These are phyloP conservation scores for Centella asiatica DNA, from an alignment of 129 eudicot genomes.

Conservation along the genomic window DNA sequence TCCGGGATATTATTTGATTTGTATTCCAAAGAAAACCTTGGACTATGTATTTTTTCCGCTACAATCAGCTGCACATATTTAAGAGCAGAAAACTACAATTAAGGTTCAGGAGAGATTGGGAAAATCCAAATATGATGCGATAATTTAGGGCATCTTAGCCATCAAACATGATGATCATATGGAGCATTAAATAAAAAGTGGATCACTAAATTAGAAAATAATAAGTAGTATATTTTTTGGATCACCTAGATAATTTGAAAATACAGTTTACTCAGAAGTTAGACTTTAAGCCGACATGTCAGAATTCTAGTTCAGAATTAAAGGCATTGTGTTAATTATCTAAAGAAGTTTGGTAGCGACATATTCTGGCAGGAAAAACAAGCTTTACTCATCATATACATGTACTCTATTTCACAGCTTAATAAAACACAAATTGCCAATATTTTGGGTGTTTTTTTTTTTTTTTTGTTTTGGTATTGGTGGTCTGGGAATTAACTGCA, in stretches of 20 bases:
- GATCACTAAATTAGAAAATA: too few relatives aligned
- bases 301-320: not conserved
- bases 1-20: constrained; percentile 22
- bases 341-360: not conserved
- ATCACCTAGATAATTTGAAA: not conserved
- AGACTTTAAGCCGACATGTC: not conserved
- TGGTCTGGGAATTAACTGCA: not conserved
- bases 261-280: not conserved
- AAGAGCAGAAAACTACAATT: constrained; percentile 5
- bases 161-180: not conserved
- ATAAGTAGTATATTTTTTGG: not conserved
- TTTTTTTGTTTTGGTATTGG: too few relatives aligned
- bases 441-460: too few relatives aligned
- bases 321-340: not conserved
- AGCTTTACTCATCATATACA: not conserved
- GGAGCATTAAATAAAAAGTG: not conserved
- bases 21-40: constrained; percentile 26
- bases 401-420: not conserved
- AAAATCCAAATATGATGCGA: not conserved
- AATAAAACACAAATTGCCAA: not conserved
- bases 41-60: constrained; percentile 19
- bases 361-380: not conserved
- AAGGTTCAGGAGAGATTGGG: not conserved
- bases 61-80: constrained; percentile 33
- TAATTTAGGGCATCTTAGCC: not conserved